A percentile compares a stretch with the other conserved stretches of the same genome.
Evolutionary conservation across 495 filamentous ascomycete genomes (phyloP).

Genomic region (Neurospora sp.): DNA sequence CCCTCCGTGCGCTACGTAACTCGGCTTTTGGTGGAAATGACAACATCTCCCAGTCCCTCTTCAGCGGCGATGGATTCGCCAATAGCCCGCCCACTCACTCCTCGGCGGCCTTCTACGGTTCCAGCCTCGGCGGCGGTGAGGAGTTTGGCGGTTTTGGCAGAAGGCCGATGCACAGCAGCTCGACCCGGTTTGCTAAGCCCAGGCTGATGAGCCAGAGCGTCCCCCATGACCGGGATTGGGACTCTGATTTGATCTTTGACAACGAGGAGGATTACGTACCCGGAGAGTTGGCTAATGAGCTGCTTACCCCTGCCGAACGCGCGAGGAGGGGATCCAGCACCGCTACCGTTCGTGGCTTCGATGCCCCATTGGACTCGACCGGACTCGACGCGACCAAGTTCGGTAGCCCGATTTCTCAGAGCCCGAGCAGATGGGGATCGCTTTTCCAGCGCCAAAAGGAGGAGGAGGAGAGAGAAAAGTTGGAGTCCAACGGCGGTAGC

Average conservation of each 20-base stretch:
- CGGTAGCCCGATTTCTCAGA: slow-evolving; percentile 67
- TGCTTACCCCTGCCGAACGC: slow-evolving; percentile 85
- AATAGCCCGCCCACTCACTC: slow-evolving; percentile 54
- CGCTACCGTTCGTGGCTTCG: slow-evolving; percentile 29
- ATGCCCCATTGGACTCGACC: slow-evolving; percentile 35
- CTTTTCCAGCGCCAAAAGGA: slow-evolving; percentile 69
- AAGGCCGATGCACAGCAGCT: slow-evolving; percentile 74
- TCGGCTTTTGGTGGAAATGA: slow-evolving; percentile 64
- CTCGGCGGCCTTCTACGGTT: slow-evolving; percentile 3
- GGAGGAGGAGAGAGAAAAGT: slow-evolving; percentile 66
- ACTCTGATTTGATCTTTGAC: slow-evolving; percentile 67
- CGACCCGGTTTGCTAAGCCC: slow-evolving; percentile 51
- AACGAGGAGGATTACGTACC: slow-evolving; percentile 84
- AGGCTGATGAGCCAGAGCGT: slow-evolving; percentile 75
- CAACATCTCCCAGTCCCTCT: slow-evolving; percentile 34
- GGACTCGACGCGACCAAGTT: slow-evolving; percentile 51
- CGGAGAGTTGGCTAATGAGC: slow-evolving; percentile 66
- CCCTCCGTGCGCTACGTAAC: slow-evolving; percentile 70
- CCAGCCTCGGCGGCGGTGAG: slow-evolving; percentile 41
- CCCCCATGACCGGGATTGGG: slow-evolving; percentile 66
- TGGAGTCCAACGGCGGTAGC: slow-evolving; percentile 24
- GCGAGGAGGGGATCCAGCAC: slow-evolving; percentile 61
- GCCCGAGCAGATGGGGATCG: slow-evolving; percentile 78
- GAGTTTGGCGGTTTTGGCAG: slow-evolving; percentile 49
- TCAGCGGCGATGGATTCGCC: slow-evolving; percentile 41